A percentile compares a stretch with the other conserved stretches of the same genome.
phyloP scores from a whole-genome alignment of 495 filamentous ascomycete genomes.

The Lophiotrema nucula region DNA sequence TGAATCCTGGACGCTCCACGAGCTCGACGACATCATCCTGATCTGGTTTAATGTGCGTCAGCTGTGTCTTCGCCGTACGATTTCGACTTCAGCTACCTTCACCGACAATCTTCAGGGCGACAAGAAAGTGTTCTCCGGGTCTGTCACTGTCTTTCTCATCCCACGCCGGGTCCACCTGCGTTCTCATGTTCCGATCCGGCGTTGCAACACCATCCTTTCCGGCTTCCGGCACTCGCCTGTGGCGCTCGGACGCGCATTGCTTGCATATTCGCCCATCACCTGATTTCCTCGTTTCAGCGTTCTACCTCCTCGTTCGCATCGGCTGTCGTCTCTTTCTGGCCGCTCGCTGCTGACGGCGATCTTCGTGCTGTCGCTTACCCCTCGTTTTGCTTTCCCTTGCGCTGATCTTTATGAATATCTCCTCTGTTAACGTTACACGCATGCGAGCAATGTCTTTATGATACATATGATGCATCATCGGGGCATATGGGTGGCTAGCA shows the following conservation, averaged over 20 bases:
- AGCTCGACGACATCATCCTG: too few relatives aligned
- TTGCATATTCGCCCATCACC: conserved; percentile 1
- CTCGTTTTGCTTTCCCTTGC: not conserved
- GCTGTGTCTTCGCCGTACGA: too few relatives aligned
- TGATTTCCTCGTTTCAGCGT: not conserved
- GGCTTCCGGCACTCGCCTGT: not conserved
- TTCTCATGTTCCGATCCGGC: not conserved
- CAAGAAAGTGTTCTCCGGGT: not conserved
- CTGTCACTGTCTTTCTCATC: not conserved
- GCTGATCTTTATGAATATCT: too few relatives aligned
- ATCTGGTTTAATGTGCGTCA: too few relatives aligned
- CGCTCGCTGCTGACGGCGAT: not conserved
- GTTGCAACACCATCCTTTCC: not conserved
- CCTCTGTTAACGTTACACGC: not conserved
- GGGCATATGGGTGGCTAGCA: not conserved
- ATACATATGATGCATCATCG: conserved; percentile 1
- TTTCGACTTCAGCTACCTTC: too few relatives aligned
- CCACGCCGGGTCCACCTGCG: not conserved
- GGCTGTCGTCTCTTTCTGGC: not conserved
- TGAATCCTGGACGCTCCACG: too few relatives aligned
- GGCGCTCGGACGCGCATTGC: not conserved
- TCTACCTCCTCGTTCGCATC: not conserved
- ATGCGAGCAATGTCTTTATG: not conserved
- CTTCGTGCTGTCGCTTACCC: not conserved
- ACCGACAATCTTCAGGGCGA: too few relatives aligned